phyloP scores from a whole-genome alignment of 2,329 filamentous ascomycete genomes.

The Leptographium procerum region DNA sequence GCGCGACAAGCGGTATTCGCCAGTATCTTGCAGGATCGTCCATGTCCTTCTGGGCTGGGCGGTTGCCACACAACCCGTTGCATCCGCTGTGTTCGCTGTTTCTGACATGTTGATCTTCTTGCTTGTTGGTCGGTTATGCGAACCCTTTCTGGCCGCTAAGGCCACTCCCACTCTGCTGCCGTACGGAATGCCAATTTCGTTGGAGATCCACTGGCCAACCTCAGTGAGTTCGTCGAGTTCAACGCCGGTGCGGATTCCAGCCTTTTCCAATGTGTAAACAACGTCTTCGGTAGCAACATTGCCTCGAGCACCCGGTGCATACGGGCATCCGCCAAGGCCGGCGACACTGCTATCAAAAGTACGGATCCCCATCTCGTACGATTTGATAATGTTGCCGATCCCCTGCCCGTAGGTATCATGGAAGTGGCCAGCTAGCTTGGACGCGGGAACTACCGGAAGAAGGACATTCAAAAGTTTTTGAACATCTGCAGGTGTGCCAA shows the following conservation, averaged over 20 bases:
- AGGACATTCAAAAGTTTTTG: neutral
- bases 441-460: neutral
- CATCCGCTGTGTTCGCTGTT: neutral
- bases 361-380: neutral
- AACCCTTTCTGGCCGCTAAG: neutral
- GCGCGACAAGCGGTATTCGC: neutral
- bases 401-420: conserved; percentile 3
- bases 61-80: too few relatives aligned
- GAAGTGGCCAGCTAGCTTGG: neutral
- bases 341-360: conserved; percentile 3
- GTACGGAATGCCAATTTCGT: neutral
- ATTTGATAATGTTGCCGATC: neutral
- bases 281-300: conserved; percentile 3
- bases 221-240: neutral
- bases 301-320: conserved; percentile 1
- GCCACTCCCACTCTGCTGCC: neutral
- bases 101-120: too few relatives aligned
- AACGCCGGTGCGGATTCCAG: neutral
- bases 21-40: neutral
- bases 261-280: neutral
- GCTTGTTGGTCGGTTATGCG: neutral
- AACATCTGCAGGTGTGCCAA: neutral
- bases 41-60: neutral
- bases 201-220: neutral
- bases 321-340: conserved; percentile 1